Base-by-base conservation (phyloP, 202 grass and related monocot genomes). In the Carex sylvatica region DNA sequence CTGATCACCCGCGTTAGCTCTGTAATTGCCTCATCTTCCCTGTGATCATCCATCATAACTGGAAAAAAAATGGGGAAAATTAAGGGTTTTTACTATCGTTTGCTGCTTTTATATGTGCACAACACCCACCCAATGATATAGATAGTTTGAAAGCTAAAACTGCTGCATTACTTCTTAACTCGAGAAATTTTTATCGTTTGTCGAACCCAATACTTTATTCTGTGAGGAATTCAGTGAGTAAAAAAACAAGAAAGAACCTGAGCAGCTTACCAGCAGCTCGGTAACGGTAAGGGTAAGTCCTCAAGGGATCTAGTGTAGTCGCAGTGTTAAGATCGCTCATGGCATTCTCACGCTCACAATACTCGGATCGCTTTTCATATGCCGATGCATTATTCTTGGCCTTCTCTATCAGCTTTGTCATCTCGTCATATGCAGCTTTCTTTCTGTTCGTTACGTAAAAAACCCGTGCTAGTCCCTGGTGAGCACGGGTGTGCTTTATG, bases 231-330 rank as follows among this genome's bases (percentile, higher is more conserved):
- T 28, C 11, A 53, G 42, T 15, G 44, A 52, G 46, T 74, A 23
- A 74, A 53, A 53, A 74, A 53, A 54, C 23, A 53, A 54, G 47
- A 74, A 19, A 36, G 4, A 28, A 52, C 15, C 11, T 6, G 0
- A 79, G n/a, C 40, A 14, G 83, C 85, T 88, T 55, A 98, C 96
- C 92, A 65, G 96, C 96, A 53, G 96, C 92, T 85, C 96, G 89
- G 82, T 98, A 98, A 90, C 95, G 92, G 84, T 98, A 98, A 66
- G 96, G 92, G 55, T 98, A 98, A 10, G 92, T 98, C 91, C 96
- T 92, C 1, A 89, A 84, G 6, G 92, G 96, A 83, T 98, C 92
- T 54, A 98, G 80, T 59, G 85, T 73, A 0, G 96, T 95, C 4
- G 89, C 88, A 42, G 86, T 92, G 65, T 90, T 87, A 58, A 98